Evolutionary conservation across 2,329 filamentous ascomycete species (phyloP).

Genomic region (Chaetothyriales sp.): DNA sequence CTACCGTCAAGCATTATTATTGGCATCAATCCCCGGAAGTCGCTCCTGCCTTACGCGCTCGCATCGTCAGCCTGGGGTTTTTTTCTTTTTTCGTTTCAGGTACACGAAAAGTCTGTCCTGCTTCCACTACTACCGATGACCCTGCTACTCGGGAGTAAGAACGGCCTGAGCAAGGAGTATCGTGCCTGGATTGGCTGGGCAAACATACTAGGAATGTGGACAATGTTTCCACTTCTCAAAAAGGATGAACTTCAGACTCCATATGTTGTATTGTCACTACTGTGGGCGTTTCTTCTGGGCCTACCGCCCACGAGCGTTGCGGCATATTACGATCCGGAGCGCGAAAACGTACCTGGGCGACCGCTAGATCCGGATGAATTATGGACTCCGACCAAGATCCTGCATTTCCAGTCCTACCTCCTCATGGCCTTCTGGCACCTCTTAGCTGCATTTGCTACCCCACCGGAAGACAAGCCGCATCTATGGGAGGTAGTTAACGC

Average conservation of each 20-base stretch:
- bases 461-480: slow-evolving; percentile 71
- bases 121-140: slow-evolving; percentile 91
- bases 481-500: slow-evolving; percentile 90
- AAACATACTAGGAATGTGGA: slow-evolving; percentile 81
- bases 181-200: slow-evolving; percentile 93
- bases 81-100: slow-evolving; percentile 94
- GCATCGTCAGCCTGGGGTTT: slow-evolving; percentile 87
- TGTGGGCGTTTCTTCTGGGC: slow-evolving; percentile 87
- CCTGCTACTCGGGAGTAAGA: slow-evolving; percentile 61
- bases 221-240: slow-evolving; percentile 79
- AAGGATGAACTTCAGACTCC: slow-evolving; percentile 74
- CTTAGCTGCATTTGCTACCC: slow-evolving; percentile 51
- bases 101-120: slow-evolving; percentile 94
- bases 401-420: slow-evolving; percentile 65
- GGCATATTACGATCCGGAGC: slow-evolving; percentile 15
- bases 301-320: slow-evolving; percentile 52
- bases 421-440: slow-evolving; percentile 73
- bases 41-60: slow-evolving; percentile 65
- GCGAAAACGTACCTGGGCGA: slow-evolving; percentile 14
- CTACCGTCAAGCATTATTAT: slow-evolving; percentile 65
- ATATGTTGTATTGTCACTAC: slow-evolving; percentile 67
- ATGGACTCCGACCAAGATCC: slow-evolving; percentile 39
- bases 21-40: slow-evolving; percentile 62
- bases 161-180: slow-evolving; percentile 61
- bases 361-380: slow-evolving; percentile 14